Percentiles rank a stretch among this genome's conserved stretches.
phyloP scores from a whole-genome alignment of 164 flowering plant genomes.

The Vitis riparia region DNA sequence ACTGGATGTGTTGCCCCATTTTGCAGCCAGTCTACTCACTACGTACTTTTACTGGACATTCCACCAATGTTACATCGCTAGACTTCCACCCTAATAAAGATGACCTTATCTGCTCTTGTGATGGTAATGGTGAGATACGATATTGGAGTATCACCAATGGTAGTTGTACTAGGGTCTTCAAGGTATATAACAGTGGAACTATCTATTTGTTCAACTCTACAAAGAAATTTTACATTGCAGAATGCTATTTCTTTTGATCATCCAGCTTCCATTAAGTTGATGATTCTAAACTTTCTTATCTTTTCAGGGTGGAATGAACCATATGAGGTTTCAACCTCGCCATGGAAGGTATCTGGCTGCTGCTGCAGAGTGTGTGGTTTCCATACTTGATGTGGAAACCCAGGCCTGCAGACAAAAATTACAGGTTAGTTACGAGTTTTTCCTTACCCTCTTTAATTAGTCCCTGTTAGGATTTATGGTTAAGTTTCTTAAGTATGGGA shows the following conservation, averaged over 20 bases:
- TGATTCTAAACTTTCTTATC: neutral
- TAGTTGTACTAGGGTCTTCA: slow-evolving; percentile 55
- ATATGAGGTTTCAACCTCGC: slow-evolving; percentile 72
- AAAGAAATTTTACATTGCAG: neutral
- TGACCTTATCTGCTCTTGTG: slow-evolving; percentile 79
- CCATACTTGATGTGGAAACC: slow-evolving; percentile 73
- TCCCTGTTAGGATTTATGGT: no score
- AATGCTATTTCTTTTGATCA: neutral
- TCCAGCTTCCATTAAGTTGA: neutral
- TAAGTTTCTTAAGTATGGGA: no score
- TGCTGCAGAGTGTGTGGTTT: slow-evolving; percentile 59
- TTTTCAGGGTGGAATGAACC: slow-evolving; percentile 62
- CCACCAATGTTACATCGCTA: slow-evolving; percentile 60
- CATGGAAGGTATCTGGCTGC: slow-evolving; percentile 72
- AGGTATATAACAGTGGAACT: slow-evolving; percentile 38
- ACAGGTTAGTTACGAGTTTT: slow-evolving; percentile 43
- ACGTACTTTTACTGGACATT: slow-evolving; percentile 73
- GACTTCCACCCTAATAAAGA: slow-evolving; percentile 83
- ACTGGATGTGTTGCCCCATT: slow-evolving; percentile 11
- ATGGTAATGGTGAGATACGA: slow-evolving; percentile 67
- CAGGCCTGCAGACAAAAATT: slow-evolving; percentile 53
- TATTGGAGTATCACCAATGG: slow-evolving; percentile 84
- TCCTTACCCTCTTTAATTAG: neutral
- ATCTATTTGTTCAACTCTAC: no score
- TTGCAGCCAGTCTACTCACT: slow-evolving; percentile 72